phyloP scores from a whole-genome alignment of 2,329 filamentous ascomycete species.

The Bisporella sp. region DNA sequence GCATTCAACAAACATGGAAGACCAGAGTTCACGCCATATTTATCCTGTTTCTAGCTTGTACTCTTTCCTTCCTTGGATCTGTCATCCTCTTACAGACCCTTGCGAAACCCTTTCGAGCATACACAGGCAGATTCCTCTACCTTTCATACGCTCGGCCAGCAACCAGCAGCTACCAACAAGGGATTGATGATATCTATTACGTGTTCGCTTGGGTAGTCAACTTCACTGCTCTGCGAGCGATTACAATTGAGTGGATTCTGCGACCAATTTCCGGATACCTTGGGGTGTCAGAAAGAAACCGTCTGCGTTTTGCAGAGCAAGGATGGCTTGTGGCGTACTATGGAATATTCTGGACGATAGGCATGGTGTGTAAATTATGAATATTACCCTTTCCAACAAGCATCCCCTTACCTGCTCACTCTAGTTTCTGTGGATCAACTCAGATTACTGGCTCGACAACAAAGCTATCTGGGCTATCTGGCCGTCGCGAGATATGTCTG shows the following conservation, averaged over 20 bases:
- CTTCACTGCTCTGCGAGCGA: slow-evolving; percentile 77
- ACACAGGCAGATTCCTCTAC: slow-evolving; percentile 62
- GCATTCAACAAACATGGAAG: no score
- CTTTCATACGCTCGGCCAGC: slow-evolving; percentile 70
- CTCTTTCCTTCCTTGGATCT: no score
- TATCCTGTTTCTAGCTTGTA: no score
- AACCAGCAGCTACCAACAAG: slow-evolving; percentile 63
- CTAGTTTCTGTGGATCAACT: slow-evolving; percentile 41
- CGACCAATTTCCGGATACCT: slow-evolving; percentile 63
- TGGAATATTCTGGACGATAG: slow-evolving; percentile 68
- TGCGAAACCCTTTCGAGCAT: not conserved
- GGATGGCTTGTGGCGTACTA: slow-evolving; percentile 85
- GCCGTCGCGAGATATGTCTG: slow-evolving; percentile 66
- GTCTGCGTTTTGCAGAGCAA: slow-evolving; percentile 81
- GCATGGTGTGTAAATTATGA: slow-evolving; percentile 54
- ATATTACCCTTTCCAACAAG: not conserved
- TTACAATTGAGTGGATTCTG: slow-evolving; percentile 77
- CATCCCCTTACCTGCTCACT: not conserved
- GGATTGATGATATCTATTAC: slow-evolving; percentile 68
- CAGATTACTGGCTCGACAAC: slow-evolving; percentile 69
- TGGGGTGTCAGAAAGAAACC: slow-evolving; percentile 69
- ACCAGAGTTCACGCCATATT: no score
- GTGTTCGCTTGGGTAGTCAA: slow-evolving; percentile 70
- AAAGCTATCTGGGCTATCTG: slow-evolving; percentile 73
- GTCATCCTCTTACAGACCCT: not conserved